Conservation (phyloP, 2,329 filamentous ascomycete species). For the Rhinocladiella mackenziei region DNA sequence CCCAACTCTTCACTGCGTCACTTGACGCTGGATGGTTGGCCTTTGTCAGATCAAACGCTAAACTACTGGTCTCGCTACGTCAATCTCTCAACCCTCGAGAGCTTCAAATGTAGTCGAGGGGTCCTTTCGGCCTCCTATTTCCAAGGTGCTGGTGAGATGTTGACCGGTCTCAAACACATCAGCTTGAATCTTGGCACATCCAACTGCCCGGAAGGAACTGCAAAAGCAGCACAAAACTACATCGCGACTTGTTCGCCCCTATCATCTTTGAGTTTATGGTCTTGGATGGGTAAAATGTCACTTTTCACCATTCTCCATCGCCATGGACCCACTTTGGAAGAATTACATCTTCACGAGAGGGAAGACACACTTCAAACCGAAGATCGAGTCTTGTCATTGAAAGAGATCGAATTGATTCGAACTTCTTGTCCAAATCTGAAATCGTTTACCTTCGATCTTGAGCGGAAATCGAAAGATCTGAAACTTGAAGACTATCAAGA, state of each 20-base stretch:
- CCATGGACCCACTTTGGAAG: constrained; percentile 18
- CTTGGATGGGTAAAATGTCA: constrained; percentile 19
- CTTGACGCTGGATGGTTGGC: constrained; percentile 22
- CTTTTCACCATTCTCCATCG: constrained; percentile 16
- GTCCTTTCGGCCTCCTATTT: constrained; percentile 16
- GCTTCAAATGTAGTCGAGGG: constrained; percentile 22
- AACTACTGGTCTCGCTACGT: constrained; percentile 19
- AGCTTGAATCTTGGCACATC: constrained; percentile 16
- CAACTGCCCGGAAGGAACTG: background rate
- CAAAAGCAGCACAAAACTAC: constrained; percentile 13
- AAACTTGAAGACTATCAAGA: constrained; percentile 11
- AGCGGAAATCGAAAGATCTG: constrained; percentile 9
- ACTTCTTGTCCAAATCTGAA: constrained; percentile 16
- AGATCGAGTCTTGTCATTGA: constrained; percentile 4
- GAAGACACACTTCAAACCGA: constrained; percentile 6
- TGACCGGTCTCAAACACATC: constrained; percentile 20
- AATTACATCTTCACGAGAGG: constrained; percentile 24
- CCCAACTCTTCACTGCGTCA: constrained; percentile 16
- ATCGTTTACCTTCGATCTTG: constrained; percentile 20
- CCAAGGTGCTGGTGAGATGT: constrained; percentile 6
- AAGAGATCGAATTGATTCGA: constrained; percentile 17
- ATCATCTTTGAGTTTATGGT: constrained; percentile 24
- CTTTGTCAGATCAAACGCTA: constrained; percentile 9
- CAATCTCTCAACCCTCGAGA: constrained; percentile 12
- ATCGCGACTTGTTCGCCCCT: constrained; percentile 19